Base-by-base conservation (phyloP, 805 yeast genomes). In the Ogataea thermomethanolica region DNA sequence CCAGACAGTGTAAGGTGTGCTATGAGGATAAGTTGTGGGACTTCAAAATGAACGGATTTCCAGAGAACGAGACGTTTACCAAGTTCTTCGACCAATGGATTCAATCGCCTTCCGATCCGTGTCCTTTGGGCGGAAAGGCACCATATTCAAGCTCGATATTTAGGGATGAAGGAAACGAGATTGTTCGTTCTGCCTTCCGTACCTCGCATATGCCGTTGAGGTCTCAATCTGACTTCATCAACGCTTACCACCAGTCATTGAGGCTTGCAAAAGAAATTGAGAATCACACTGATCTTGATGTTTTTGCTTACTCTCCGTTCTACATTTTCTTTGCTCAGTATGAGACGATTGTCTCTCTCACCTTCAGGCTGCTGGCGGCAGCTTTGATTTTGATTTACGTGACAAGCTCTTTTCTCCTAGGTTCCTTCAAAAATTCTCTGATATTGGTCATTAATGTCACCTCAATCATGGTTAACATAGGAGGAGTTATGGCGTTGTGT, bases 71-170 rank as follows among this genome's bases (percentile, higher is more conserved):
- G 9, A 68, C 69, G 0, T 91, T 91, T 54, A 76, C 84, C 78
- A 68, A 67, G 32, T 87, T 71, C 51, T 82, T 89, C 56, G 61
- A 75, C 15, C 76, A 83, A 29, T 91, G 99, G 99, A 85, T 91
- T 20, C 70, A 78, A 28, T 65, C 87, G 1, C 79, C 79, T 2
- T 84, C 95, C 42, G 93, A 85, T 53, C 87, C 91, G 2, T 91
- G 99, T 61, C 96, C 98, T 1, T 66, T 91, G 21, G 98, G 96
- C 3, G 99, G 99, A 2, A 84, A 85, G 55, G 97, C 97, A 0
- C 95, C 97, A 0, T 91, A 91, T 57, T 71, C 84, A 1, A 62
- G 69, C 5, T 69, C 89, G 1, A 65, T 87, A 8, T 64, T 71
- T 1, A 64, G 70, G 21, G 69, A 70, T 41, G 63, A 64, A 23